Evolutionary conservation across 2,329 filamentous ascomycete genomes (phyloP), one percentile per base, ranked within the genome.

Genomic region (Botrytis porri): DNA sequence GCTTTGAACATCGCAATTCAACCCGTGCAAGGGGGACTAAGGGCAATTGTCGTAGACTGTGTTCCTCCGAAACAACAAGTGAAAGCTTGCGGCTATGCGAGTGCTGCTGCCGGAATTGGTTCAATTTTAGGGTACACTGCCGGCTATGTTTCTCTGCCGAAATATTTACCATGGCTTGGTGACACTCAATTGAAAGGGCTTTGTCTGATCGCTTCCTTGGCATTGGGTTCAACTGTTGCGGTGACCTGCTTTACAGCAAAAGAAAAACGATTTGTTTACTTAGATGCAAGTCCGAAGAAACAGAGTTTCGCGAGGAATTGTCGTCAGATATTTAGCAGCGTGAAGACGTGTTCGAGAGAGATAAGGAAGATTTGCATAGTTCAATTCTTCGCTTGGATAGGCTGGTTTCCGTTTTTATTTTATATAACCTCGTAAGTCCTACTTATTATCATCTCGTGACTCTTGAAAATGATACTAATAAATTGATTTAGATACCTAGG

Each of bases 371-470:
- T 80, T 4, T 80, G 77, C 61, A 57, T 74, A 22, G 75, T 79
- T 41, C 79, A 80, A 51, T 80, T 80, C 45, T 78, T 77, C 70
- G 75, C 80, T 25, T 81, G 80, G 79, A 74, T 82, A 41, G 80
- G 78, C 4, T 82, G 81, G 81, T 82, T 81, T 74, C 78, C 78
- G 8, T 82, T 82, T 71, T 74, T 82, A 20, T 82, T 80, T 63
- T 82, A 82, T 71, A 78, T 76, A 61, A 79, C 80, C 16, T 80
- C 73, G 62, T 81, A 75, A 71, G 71, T 73, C 25, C 14, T 14
- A 43, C n/a, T n/a, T n/a, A 4, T 43, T 12, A 14, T 35, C 10
- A 22, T 20, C 18, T 32, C 43, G 10, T 60, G 39, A 35, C 20
- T 57, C 32, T 45, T 5, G 18, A 59, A 14, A 1, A 35, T 12